These are phyloP conservation scores for Hyphopichia pseudoburtonii DNA, from an alignment of 1,139 yeast species.

Conservation along the genomic window DNA sequence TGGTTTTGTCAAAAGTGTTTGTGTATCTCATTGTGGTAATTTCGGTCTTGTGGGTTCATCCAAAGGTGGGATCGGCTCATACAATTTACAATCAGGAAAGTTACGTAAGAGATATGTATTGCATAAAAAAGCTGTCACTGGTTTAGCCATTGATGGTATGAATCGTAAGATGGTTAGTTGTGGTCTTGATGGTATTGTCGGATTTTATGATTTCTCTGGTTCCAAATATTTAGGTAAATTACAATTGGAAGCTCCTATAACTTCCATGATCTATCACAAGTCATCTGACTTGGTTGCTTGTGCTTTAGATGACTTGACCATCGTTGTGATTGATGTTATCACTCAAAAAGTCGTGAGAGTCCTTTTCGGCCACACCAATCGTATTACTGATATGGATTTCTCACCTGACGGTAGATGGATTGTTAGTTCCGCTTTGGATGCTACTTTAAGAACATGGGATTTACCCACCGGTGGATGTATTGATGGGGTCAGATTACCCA, in stretches of 20 bases:
- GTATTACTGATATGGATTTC: constrained; percentile 87
- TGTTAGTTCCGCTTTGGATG: constrained; percentile 78
- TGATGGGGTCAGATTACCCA: constrained; percentile 80
- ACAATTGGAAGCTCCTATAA: constrained; percentile 73
- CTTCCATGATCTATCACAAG: constrained; percentile 72
- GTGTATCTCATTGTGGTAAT: constrained; percentile 91
- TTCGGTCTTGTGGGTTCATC: constrained; percentile 93
- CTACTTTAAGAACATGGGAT: constrained; percentile 95
- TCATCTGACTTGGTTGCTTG: constrained; percentile 84
- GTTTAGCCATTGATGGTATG: constrained; percentile 86
- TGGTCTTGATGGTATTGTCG: constrained; percentile 87
- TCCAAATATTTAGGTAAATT: constrained; percentile 70
- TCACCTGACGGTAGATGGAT: constrained; percentile 97
- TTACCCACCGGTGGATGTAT: constrained; percentile 96
- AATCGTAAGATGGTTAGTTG: constrained; percentile 82
- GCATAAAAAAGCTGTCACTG: constrained; percentile 83
- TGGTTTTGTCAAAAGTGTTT: constrained; percentile 77
- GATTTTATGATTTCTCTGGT: constrained; percentile 81
- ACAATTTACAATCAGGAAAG: constrained; percentile 87
- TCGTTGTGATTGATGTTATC: constrained; percentile 77
- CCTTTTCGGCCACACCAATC: constrained; percentile 84
- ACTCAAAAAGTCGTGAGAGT: constrained; percentile 85
- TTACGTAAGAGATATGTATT: constrained; percentile 64
- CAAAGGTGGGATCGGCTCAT: constrained; percentile 82
- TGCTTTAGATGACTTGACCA: constrained; percentile 82